phyloP scores from a whole-genome alignment of 176 grass and related monocot genomes.

The Phoenix roebelenii region DNA sequence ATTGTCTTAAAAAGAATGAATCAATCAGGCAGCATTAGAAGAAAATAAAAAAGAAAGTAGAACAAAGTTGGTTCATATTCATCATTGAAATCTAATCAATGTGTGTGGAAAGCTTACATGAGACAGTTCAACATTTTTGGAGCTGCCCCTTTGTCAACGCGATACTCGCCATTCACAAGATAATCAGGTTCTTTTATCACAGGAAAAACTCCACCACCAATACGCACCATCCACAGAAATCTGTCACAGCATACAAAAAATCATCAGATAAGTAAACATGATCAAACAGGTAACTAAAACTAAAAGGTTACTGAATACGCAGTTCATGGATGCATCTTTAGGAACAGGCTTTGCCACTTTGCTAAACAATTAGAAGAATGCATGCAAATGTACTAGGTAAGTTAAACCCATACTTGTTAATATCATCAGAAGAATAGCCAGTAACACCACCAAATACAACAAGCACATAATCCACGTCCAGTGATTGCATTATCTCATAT shows the following conservation, averaged over 20 bases:
- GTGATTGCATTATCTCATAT: conserved; percentile 97
- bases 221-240: conserved; percentile 99
- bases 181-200: conserved; percentile 99
- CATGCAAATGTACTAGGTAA: not conserved
- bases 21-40: too few relatives aligned
- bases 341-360: too few relatives aligned
- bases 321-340: too few relatives aligned
- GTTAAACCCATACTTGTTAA: conserved; percentile 76
- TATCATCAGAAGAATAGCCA: conserved; percentile 96
- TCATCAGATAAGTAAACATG: not conserved
- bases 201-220: conserved; percentile 96
- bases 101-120: conserved; percentile 49
- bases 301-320: too few relatives aligned
- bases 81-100: too few relatives aligned
- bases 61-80: not conserved
- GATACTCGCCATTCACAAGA: conserved; percentile 96
- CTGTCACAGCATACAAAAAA: not conserved
- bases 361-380: too few relatives aligned
- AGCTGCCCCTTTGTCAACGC: conserved; percentile 92
- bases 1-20: too few relatives aligned
- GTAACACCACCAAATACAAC: conserved; percentile 97
- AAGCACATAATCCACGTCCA: conserved; percentile 96
- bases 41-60: not conserved
- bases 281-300: too few relatives aligned
- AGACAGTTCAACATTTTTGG: conserved; percentile 99